phyloP scores from a whole-genome alignment of 352 stramenopile genomes.

The Thalassiosira mediterranea region DNA sequence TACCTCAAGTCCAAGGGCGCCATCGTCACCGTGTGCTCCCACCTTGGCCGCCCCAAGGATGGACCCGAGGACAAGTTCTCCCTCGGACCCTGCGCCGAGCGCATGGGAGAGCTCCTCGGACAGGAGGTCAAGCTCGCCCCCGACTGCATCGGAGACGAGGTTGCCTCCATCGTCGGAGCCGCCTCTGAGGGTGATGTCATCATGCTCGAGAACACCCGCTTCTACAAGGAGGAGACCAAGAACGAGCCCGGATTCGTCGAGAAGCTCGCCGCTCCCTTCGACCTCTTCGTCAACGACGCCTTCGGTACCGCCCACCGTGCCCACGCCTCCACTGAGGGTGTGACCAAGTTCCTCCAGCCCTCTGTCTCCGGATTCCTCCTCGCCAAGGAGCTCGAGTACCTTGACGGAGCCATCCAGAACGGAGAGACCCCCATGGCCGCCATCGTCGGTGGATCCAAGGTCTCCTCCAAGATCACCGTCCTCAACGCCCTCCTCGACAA shows the following conservation, averaged over 20 bases:
- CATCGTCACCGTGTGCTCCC: slow-evolving; percentile 96
- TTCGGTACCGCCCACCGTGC: slow-evolving; percentile 99
- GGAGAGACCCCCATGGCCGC: slow-evolving; percentile 96
- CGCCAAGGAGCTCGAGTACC: slow-evolving; percentile 99
- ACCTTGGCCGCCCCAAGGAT: slow-evolving; percentile 96
- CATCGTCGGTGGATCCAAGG: slow-evolving; percentile 99
- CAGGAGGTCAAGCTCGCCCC: slow-evolving; percentile 91
- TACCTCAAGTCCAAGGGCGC: slow-evolving; percentile 94
- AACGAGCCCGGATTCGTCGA: slow-evolving; percentile 93
- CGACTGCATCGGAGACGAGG: slow-evolving; percentile 94
- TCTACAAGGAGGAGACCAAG: slow-evolving; percentile 97
- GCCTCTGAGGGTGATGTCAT: slow-evolving; percentile 87
- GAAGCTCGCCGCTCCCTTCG: slow-evolving; percentile 89
- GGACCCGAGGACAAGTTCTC: slow-evolving; percentile 51
- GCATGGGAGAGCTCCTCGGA: slow-evolving; percentile 88
- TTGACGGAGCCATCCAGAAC: slow-evolving; percentile 97
- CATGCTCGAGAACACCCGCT: slow-evolving; percentile 99
- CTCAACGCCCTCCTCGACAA: slow-evolving; percentile 99
- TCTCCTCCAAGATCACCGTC: slow-evolving; percentile 99
- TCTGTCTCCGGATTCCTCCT: slow-evolving; percentile 92
- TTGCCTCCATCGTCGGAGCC: slow-evolving; percentile 73
- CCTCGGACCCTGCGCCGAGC: slow-evolving; percentile 62
- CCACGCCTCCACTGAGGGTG: slow-evolving; percentile 97
- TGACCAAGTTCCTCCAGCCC: slow-evolving; percentile 87
- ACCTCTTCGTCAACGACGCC: slow-evolving; percentile 98